phyloP scores from a whole-genome alignment of 352 stramenopile genomes.

The Nothophytophthora sp. region DNA sequence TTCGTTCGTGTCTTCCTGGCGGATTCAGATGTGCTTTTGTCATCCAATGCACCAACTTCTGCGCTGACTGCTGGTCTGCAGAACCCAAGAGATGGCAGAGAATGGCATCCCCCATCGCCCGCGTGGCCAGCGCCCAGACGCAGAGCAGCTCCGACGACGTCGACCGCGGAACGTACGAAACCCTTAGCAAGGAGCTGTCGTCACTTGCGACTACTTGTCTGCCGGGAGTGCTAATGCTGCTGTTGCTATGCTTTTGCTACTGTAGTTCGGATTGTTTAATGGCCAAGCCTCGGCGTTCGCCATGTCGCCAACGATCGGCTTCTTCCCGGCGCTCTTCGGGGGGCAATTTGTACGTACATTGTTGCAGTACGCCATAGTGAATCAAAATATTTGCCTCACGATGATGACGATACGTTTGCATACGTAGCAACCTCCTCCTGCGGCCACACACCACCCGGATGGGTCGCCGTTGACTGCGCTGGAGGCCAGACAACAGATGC shows the following conservation, averaged over 20 bases:
- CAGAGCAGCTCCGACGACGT: slow-evolving; percentile 58
- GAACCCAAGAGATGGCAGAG: slow-evolving; percentile 23
- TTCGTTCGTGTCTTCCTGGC: slow-evolving; percentile 4
- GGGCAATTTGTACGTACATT: slow-evolving; percentile 39
- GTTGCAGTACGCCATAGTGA: too few species aligned
- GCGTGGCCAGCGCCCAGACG: slow-evolving; percentile 60
- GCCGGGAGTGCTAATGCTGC: not conserved
- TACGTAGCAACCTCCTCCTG: slow-evolving; percentile 35
- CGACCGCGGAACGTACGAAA: slow-evolving; percentile 43
- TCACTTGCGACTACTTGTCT: not conserved
- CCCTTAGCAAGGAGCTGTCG: too few species aligned
- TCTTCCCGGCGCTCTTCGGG: slow-evolving; percentile 87
- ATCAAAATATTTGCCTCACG: not conserved
- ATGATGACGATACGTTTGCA: not conserved
- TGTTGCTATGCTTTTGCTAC: not conserved
- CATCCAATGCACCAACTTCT: not conserved
- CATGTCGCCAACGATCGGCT: slow-evolving; percentile 75
- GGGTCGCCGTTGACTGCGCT: slow-evolving; percentile 48
- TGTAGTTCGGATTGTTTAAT: slow-evolving; percentile 41
- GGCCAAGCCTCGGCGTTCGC: slow-evolving; percentile 36
- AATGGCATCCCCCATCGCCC: slow-evolving; percentile 54
- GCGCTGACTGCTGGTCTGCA: slow-evolving; percentile 10
- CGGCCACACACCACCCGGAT: slow-evolving; percentile 42
- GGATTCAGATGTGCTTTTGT: too few species aligned
- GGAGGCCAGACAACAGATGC: slow-evolving; percentile 63